Conservation (phyloP, 106 monocot species). For the Chionographis japonica region DNA sequence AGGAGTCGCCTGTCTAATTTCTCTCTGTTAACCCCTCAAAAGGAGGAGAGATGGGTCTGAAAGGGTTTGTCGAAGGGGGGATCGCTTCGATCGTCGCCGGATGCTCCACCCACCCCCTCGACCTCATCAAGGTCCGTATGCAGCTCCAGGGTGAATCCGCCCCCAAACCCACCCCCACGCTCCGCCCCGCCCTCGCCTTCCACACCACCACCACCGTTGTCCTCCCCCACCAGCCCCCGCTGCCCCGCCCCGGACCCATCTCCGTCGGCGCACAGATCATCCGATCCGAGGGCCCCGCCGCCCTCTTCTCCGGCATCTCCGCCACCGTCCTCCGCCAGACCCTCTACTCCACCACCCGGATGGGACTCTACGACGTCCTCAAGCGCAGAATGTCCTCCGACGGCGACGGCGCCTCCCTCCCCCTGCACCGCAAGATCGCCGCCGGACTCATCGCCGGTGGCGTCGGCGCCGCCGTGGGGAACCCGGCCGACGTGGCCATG, state of each 20-base stretch:
- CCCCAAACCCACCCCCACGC: too few species aligned
- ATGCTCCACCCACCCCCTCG: too few species aligned
- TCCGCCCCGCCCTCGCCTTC: too few species aligned
- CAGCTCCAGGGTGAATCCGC: too few species aligned
- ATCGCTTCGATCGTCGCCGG: conserved; percentile 83
- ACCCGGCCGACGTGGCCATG: conserved; percentile 79
- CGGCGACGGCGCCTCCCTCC: conserved; percentile 15
- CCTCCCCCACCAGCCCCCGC: too few species aligned
- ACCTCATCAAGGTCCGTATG: too few species aligned
- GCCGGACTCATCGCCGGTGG: conserved; percentile 63
- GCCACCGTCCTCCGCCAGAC: conserved; percentile 65
- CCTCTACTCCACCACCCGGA: conserved; percentile 68
- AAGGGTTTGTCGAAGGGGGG: conserved; percentile 78
- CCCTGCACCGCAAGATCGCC: conserved; percentile 58
- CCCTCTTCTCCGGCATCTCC: conserved; percentile 65
- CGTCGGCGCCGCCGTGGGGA: conserved; percentile 63
- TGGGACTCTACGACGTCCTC: conserved; percentile 70
- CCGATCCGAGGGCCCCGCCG: conserved; percentile 53
- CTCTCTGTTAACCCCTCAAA: too few species aligned
- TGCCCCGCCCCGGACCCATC: too few species aligned
- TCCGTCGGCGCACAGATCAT: too few species aligned
- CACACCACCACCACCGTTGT: too few species aligned
- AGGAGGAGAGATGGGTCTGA: conserved; percentile 72
- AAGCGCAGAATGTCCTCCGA: conserved; percentile 43
- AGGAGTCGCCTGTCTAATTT: background rate